Base-by-base conservation (phyloP, 768 basidiomycete species). In the Tephrocybe sp. region DNA sequence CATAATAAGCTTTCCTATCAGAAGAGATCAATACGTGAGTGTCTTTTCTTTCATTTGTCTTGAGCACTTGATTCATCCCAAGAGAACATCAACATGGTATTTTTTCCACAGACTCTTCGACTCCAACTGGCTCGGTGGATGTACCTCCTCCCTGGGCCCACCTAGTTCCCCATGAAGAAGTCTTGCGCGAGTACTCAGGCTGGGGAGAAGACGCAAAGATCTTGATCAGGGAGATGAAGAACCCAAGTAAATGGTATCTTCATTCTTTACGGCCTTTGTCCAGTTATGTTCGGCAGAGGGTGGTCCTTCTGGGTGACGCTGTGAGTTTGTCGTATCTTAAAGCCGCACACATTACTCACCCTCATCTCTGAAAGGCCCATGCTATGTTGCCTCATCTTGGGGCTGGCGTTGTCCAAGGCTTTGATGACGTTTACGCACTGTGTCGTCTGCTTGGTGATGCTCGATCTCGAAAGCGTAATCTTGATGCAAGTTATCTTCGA, bases 321-420 rank as follows among this genome's bases (percentile, higher is more conserved):
- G 76, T 76, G 54, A 43, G 72, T 69, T 22, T 48, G 40, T 19
- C 16, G 23, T 34, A 4, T 40, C 6, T 41, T 13, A 10, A n/a
- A n/a, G 20, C 10, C 19, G 43, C 4, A 31, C 38, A 16, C 26
- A 14, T 17, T 43, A 22, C 13, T 45, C 42, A 12, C 43, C n/a
- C 31, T 48, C 39, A 35, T 39, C 13, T n/a, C n/a, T n/a, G 13
- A 32, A 17, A n/a, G 76, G 82, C 82, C 8, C 82, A 84, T 57
- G 79, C 67, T 0, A 83, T 83, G 82, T 57, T 74, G 31, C 81
- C 83, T 0, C 80, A 83, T 61, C 65, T 83, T 9, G 81, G 80
- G 2, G 73, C 80, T 0, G 82, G 82, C 1, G 79, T 77, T 7
- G 78, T 82, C 7, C 82, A 84, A 64, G 82, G 79, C 1, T 71